Evolutionary conservation across 345 rosid genomes (phyloP).

Genomic region (Eucalyptus erythrocorys): DNA sequence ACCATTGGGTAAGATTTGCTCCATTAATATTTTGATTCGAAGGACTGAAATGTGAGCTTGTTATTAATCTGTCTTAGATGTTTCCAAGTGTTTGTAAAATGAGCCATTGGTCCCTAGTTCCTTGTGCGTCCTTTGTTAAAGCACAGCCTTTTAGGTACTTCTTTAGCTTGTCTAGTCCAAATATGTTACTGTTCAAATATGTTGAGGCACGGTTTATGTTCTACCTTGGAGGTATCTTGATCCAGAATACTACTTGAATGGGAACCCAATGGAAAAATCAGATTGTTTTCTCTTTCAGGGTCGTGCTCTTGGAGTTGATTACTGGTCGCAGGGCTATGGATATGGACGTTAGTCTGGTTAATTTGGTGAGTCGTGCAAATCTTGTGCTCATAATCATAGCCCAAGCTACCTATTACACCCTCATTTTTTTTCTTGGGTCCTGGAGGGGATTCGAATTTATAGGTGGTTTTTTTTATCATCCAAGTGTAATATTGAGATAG

Average conservation of each 20-base stretch:
- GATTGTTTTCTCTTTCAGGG: conserved; percentile 75
- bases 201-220: not conserved
- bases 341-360: conserved; percentile 81
- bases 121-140: not conserved
- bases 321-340: conserved; percentile 77
- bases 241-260: conserved; percentile 81
- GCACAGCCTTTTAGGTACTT: not conserved
- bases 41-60: not conserved
- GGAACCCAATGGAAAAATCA: conserved; percentile 59
- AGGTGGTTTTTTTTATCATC: not conserved
- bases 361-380: conserved; percentile 44
- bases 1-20: conserved; percentile 56
- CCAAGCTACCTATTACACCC: not conserved
- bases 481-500: not conserved
- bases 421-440: not conserved
- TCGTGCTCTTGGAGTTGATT: conserved; percentile 83
- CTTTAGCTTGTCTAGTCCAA: not conserved
- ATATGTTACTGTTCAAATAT: too few relatives aligned
- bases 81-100: not conserved
- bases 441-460: not conserved
- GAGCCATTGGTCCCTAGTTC: not conserved
- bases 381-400: not conserved
- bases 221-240: conserved; percentile 47
- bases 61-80: not conserved
- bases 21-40: not conserved